A percentile compares a stretch with the other conserved stretches of the same genome.
Evolutionary conservation across 1,284 basidiomycete species (phyloP).

Genomic region (Boletus sp.): DNA sequence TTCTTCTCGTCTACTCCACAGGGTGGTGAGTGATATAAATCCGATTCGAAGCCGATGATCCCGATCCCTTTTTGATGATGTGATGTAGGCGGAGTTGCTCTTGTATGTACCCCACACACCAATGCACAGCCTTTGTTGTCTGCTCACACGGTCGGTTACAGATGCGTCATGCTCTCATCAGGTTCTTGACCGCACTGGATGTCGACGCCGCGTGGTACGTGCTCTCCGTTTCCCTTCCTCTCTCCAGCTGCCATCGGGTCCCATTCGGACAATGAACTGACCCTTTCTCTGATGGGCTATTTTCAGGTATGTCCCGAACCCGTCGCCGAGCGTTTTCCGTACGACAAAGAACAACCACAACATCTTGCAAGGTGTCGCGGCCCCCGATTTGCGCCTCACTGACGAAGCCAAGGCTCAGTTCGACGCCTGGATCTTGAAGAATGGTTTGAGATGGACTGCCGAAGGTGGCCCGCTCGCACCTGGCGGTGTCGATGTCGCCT

Average conservation of each 20-base stretch:
- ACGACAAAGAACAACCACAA: constrained; percentile 93
- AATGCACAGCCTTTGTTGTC: constrained; percentile 10
- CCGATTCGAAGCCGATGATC: constrained; percentile 22
- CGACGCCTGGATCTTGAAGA: constrained; percentile 85
- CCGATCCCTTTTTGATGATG: constrained; percentile 20
- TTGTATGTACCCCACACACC: constrained; percentile 46
- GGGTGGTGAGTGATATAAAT: constrained; percentile 53
- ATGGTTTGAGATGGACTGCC: constrained; percentile 73
- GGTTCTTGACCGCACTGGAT: constrained; percentile 74
- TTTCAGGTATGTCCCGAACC: constrained; percentile 82
- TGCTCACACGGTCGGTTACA: constrained; percentile 33
- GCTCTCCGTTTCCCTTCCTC: constrained; percentile 3
- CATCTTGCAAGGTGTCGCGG: constrained; percentile 81
- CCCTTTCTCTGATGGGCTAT: neutral
- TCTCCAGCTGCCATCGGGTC: constrained; percentile 7
- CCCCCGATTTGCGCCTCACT: constrained; percentile 68
- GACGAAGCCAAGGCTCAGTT: constrained; percentile 74
- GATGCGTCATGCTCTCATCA: constrained; percentile 87
- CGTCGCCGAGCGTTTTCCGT: constrained; percentile 81
- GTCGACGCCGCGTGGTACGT: constrained; percentile 76
- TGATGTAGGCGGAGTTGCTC: constrained; percentile 73
- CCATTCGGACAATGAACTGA: constrained; percentile 6
- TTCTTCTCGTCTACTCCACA: constrained; percentile 91
- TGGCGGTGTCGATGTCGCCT: constrained; percentile 79
- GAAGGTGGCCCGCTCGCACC: constrained; percentile 74